A percentile compares a stretch with the other conserved stretches of the same genome.
Evolutionary conservation across 2,329 filamentous ascomycete genomes (phyloP).

Genomic region (Tolypocladium capitatum): DNA sequence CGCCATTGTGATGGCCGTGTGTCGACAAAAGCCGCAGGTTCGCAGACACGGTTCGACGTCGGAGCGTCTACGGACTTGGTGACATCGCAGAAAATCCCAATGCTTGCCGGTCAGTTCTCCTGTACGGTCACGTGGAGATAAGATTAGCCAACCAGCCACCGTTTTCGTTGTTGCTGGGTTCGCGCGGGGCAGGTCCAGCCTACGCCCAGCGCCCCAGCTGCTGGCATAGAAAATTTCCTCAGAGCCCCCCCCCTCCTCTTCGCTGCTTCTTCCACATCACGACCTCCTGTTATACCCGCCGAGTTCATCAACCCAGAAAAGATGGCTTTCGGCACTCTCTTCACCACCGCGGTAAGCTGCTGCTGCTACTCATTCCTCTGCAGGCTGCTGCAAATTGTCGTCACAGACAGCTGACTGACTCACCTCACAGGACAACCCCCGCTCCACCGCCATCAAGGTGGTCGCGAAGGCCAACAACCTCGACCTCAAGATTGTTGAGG

Average conservation of each 20-base stretch:
- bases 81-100: background rate
- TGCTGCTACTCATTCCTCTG: constrained; percentile 1
- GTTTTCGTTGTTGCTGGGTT: constrained; percentile 11
- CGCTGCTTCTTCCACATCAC: constrained; percentile 8
- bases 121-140: constrained; percentile 10
- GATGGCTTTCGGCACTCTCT: constrained; percentile 97
- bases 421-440: constrained; percentile 62
- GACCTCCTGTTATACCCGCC: constrained; percentile 4
- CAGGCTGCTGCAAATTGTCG: constrained; percentile 3
- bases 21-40: constrained; percentile 11
- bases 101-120: background rate
- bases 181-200: constrained; percentile 19
- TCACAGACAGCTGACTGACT: constrained; percentile 10
- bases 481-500: constrained; percentile 74
- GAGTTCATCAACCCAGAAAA: constrained; percentile 34
- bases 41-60: constrained; percentile 7
- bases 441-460: constrained; percentile 76
- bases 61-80: background rate
- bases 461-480: constrained; percentile 97
- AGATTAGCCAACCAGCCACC: constrained; percentile 7
- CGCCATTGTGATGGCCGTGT: constrained; percentile 19
- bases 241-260: constrained; percentile 6
- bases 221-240: too few relatives aligned
- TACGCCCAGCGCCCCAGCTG: too few relatives aligned
- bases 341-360: constrained; percentile 60